These are phyloP conservation scores for Nemania abortiva DNA, from an alignment of 2,329 filamentous ascomycete genomes.

Conservation along the genomic window DNA sequence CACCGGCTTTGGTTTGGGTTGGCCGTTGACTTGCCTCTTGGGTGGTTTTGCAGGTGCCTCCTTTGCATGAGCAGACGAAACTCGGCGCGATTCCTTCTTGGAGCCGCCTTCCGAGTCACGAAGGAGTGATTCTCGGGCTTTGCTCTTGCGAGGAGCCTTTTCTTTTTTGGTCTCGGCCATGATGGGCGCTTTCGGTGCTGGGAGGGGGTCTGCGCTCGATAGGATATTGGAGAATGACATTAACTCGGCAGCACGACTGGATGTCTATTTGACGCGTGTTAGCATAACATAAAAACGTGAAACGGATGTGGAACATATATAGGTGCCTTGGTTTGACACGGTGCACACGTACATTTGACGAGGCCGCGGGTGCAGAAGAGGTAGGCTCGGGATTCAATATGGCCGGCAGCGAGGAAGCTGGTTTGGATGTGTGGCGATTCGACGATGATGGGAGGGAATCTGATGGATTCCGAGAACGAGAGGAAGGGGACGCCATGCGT, in stretches of 20 bases:
- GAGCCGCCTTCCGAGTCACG: conserved; percentile 61
- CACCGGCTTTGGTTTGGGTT: conserved; percentile 63
- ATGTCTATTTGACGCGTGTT: conserved; percentile 63
- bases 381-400: conserved; percentile 52
- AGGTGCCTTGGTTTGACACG: background rate
- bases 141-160: conserved; percentile 57
- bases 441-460: conserved; percentile 43
- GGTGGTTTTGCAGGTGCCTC: conserved; percentile 63
- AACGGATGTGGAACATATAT: background rate
- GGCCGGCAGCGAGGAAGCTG: conserved; percentile 50
- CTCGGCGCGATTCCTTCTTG: conserved; percentile 63
- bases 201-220: conserved; percentile 78
- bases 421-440: conserved; percentile 48
- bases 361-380: conserved; percentile 39
- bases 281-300: conserved; percentile 19
- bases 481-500: conserved; percentile 49
- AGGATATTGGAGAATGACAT: conserved; percentile 98
- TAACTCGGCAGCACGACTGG: conserved; percentile 81
- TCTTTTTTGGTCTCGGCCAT: conserved; percentile 55
- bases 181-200: conserved; percentile 59
- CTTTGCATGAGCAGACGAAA: conserved; percentile 60
- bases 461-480: conserved; percentile 47
- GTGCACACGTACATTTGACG: conserved; percentile 49
- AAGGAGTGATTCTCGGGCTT: conserved; percentile 65
- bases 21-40: conserved; percentile 72